These are phyloP conservation scores for Achaetomiella virescens DNA, from an alignment of 495 filamentous ascomycete genomes.

Conservation along the genomic window DNA sequence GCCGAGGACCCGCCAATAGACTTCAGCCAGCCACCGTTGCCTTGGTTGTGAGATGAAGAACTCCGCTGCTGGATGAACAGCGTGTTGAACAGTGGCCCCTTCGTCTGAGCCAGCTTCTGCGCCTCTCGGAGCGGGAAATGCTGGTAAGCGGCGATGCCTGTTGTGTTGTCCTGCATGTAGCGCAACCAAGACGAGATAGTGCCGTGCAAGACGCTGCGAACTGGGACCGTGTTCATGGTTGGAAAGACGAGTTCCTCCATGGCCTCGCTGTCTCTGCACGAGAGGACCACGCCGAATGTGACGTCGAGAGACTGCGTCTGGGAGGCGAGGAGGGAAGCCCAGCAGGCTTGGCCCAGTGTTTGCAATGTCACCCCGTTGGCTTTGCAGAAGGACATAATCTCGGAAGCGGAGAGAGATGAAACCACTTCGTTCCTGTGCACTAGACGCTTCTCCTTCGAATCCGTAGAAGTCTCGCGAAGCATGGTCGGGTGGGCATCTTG, in stretches of 20 bases:
- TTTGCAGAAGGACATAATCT: conserved; percentile 50
- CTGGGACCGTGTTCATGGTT: conserved; percentile 69
- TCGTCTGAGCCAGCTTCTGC: conserved; percentile 37
- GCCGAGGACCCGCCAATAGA: conserved; percentile 54
- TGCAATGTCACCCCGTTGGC: conserved; percentile 55
- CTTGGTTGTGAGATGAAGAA: background rate
- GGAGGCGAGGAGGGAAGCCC: conserved; percentile 55
- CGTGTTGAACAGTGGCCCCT: conserved; percentile 52
- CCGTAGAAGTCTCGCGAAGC: conserved; percentile 15
- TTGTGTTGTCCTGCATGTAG: conserved; percentile 58
- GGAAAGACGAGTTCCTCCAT: conserved; percentile 61
- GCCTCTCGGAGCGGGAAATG: conserved; percentile 61
- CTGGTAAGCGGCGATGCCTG: conserved; percentile 49
- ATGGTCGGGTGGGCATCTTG: conserved; percentile 40
- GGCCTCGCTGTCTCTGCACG: conserved; percentile 56
- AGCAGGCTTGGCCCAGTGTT: conserved; percentile 58
- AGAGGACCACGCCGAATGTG: conserved; percentile 64
- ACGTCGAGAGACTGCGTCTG: conserved; percentile 54
- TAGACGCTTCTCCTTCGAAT: background rate
- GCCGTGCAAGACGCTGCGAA: conserved; percentile 60
- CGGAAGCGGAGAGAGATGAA: conserved; percentile 32
- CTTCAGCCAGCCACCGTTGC: conserved; percentile 27
- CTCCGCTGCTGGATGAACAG: conserved; percentile 62
- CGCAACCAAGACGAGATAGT: conserved; percentile 51
- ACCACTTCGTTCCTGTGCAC: conserved; percentile 42